Base-by-base conservation (phyloP, 768 basidiomycete genomes). In the Russula sp. region DNA sequence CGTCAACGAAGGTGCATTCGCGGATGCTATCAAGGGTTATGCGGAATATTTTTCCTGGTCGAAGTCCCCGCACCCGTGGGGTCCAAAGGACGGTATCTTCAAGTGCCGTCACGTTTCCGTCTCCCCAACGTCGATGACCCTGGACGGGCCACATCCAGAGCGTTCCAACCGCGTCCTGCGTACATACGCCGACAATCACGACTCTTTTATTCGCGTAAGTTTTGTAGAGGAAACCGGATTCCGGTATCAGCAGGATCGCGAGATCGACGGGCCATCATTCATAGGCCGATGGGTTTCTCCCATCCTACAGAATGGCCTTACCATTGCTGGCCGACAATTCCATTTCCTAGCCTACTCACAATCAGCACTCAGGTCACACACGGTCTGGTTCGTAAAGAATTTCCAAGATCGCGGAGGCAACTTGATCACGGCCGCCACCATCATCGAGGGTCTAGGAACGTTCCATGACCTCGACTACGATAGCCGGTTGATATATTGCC, bases 341-440 rank as follows among this genome's bases (percentile, higher is more conserved):
- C 65, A 79, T 0, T 89, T 89, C 69, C 77, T 91, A 14, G 88
- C 85, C 0, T 90, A 89, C 73, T 89, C 88, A 0, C 85, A 85
- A 69, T 89, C 88, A 4, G 86, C 89, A 0, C 75, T 90, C n/a
- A 88, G 85, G 50, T 73, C 79, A 40, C 79, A 80, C 57, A 72
- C 79, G 0, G 77, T 80, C 0, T 87, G 85, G 87, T 89, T 90
- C 67, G 82, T 88, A 24, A 83, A 78, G 60, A 76, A 79, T 10
- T 89, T 89, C 71, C 61, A 51, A 9, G 76, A 80, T 59, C 50
- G 57, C n/a, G 34, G 66, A 2, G 61, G 71, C 36, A 28, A 60
- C 38, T 42, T 48, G 5, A 65, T 80, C 50, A 75, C 78, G 53
- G 83, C 86, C 4, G 53, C 71, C 4, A 72, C 67, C 4, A 88